A percentile compares a stretch with the other conserved stretches of the same genome.
Conservation (phyloP, 352 stramenopile species). For the Phytopythium boreale region DNA sequence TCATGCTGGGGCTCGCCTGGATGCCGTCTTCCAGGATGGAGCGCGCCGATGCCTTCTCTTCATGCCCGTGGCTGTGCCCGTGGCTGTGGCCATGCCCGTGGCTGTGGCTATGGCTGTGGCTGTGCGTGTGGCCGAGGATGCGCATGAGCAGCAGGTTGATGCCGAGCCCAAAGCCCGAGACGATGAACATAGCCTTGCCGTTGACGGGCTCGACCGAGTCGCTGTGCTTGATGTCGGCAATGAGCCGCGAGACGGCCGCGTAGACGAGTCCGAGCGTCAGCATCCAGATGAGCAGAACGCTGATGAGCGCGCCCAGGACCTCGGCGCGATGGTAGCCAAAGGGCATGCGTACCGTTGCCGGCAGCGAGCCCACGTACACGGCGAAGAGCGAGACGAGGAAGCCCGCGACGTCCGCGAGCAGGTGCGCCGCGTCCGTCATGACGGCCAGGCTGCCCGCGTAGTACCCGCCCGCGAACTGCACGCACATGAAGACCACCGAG, state of each 20-base stretch:
- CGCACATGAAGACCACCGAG: conserved; percentile 93
- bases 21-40: conserved; percentile 19
- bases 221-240: conserved; percentile 32
- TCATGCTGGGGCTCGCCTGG: conserved; percentile 40
- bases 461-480: conserved; percentile 94
- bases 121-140: conserved; percentile 84
- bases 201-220: conserved; percentile 71
- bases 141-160: conserved; percentile 95
- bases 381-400: conserved; percentile 84
- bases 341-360: conserved; percentile 66
- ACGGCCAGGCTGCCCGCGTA: conserved; percentile 95
- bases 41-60: conserved; percentile 24
- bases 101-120: conserved; percentile 24
- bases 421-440: conserved; percentile 87
- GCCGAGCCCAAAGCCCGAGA: conserved; percentile 91
- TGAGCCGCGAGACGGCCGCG: conserved; percentile 87
- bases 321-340: conserved; percentile 97
- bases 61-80: conserved; percentile 38
- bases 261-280: conserved; percentile 91
- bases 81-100: conserved; percentile 51
- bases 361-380: conserved; percentile 64
- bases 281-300: conserved; percentile 93
- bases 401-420: conserved; percentile 73
- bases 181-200: conserved; percentile 94
- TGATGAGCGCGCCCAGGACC: conserved; percentile 94